Base-by-base conservation (phyloP, 768 basidiomycete species). In the Neoboletus brunneissimus region DNA sequence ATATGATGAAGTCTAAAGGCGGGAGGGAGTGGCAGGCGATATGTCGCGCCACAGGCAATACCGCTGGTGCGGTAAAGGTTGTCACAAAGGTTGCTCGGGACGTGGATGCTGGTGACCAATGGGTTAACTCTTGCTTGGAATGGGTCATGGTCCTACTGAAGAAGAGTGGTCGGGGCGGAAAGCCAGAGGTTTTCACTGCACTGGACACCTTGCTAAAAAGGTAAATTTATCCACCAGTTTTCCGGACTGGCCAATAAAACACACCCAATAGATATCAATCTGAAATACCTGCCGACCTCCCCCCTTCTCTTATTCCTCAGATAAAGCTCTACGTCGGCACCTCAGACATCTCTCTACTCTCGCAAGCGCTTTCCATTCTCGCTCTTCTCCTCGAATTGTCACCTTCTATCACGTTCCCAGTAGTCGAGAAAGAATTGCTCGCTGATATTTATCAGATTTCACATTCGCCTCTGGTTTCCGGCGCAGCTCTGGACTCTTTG, bases 41-140 rank as follows among this genome's bases (percentile, higher is more conserved):
- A 50, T 87, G 88, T 64, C 80, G 87, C 58, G 76, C 78, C 1
- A 81, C 82, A 0, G 89, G 88, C 1, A 84, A 88, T 64, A 84
- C 86, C 2, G 85, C 88, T 11, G 83, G 85, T 32, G 86, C 88
- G 20, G 88, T 98, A 48, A 85, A 78, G 60, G 91, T 93, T 34
- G 87, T 97, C 48, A 88, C 82, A 6, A 86, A 85, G 55, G 90
- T 96, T n/a, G 91, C 91, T 20, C 83, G 71, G 51, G 86, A 88
- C 54, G 88, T 88, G 35, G 77, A 81, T 20, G 77, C 90, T 46
- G 78, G 81, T 22, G 87, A 89, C 66, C 75, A 79, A 13, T 98
- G 95, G 94, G 84, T 94, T 13, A 85, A 88, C 53, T 84, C 84
- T 6, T 88, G 86, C 59, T 75, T 95, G 18, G 82, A 89, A 31